Percentiles rank a stretch among this genome's conserved stretches.
These are phyloP conservation scores for Thalia dealbata DNA, from an alignment of 176 grass and related monocot species.

Conservation along the genomic window DNA sequence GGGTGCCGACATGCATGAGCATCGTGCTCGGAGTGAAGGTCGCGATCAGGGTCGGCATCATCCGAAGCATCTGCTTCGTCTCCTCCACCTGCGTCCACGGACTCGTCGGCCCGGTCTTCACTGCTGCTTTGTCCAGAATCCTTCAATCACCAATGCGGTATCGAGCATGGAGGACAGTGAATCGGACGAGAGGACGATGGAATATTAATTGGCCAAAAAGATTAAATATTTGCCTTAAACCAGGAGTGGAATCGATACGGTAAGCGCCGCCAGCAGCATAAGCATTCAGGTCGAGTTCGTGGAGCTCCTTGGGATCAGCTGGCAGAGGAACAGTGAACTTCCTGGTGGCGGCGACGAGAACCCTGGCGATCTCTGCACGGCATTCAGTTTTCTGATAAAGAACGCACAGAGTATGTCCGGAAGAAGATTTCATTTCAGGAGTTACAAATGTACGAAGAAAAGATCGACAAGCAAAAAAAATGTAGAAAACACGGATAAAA, in stretches of 20 bases:
- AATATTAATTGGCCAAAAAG: too few species aligned
- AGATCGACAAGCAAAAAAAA: too few species aligned
- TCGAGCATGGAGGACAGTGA: neutral
- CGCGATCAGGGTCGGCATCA: slow-evolving; percentile 30
- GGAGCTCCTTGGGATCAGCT: slow-evolving; percentile 40
- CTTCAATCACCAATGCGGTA: slow-evolving; percentile 1
- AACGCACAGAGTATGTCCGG: too few species aligned
- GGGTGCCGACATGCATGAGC: slow-evolving; percentile 45
- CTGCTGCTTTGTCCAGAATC: slow-evolving; percentile 51
- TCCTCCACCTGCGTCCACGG: slow-evolving; percentile 42
- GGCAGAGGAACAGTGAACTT: slow-evolving; percentile 32
- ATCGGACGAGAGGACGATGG: too few species aligned
- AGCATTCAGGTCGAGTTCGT: slow-evolving; percentile 41
- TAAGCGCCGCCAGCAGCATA: slow-evolving; percentile 39
- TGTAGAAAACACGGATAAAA: too few species aligned
- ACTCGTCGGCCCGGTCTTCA: slow-evolving; percentile 16
- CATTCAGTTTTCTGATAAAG: too few species aligned
- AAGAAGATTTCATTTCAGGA: too few species aligned
- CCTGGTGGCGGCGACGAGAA: slow-evolving; percentile 38
- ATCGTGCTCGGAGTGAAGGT: slow-evolving; percentile 42
- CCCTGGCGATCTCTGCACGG: slow-evolving; percentile 65
- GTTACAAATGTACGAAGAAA: too few species aligned
- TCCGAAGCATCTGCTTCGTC: slow-evolving; percentile 36
- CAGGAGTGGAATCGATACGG: slow-evolving; percentile 35
- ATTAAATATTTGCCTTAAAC: slow-evolving; percentile 11